Base-by-base conservation (phyloP, 2,329 filamentous ascomycete genomes). In the Colletotrichum simmondsii region DNA sequence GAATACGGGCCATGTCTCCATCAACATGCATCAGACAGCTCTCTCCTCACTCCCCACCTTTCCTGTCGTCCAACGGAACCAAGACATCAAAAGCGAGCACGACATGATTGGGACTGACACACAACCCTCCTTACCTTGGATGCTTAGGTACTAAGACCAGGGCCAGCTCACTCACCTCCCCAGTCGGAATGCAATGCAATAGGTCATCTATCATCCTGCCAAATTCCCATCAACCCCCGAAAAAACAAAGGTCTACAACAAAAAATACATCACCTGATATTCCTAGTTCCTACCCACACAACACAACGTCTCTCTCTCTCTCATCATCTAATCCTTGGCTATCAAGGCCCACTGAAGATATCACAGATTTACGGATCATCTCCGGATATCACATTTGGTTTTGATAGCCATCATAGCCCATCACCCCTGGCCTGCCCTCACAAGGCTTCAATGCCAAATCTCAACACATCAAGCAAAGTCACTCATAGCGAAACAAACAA, bases 161-260 rank as follows among this genome's bases (percentile, higher is more conserved):
- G 28, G 30, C 30, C 16, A 30, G 12, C 66, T 49, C 19, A 12
- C 42, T 37, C 46, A 24, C 57, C 37, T 14, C 6, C 59, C 24
- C 30, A 37, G 46, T 62, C 22, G 59, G 26, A 64, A 65, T 61
- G 66, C 60, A 28, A 60, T 54, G 60, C 19, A 72, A 70, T 61
- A 42, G 35, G 56, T 57, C 54, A 53, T 58, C 64, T 56, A 42
- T 22, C 35, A 42, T 42, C 16, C 37, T 42, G 37, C 42, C 24
- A 37, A 26, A n/a, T 7, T 22, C 42, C 8, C n/a, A 19, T 19
- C 37, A 16, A 42, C 37, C 37, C 14, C 32, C 16, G 30, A 7
- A 16, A 2, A 16, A 7, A n/a, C n/a, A 42, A 19, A 42, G 8
- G 10, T 19, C 16, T 19, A 42, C 37, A 19, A 10, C 19, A 22